Percentiles rank a stretch among this genome's conserved stretches.
These are phyloP conservation scores for Fusarium oxysporum DNA, from an alignment of 2,329 filamentous ascomycete species.

Conservation along the genomic window DNA sequence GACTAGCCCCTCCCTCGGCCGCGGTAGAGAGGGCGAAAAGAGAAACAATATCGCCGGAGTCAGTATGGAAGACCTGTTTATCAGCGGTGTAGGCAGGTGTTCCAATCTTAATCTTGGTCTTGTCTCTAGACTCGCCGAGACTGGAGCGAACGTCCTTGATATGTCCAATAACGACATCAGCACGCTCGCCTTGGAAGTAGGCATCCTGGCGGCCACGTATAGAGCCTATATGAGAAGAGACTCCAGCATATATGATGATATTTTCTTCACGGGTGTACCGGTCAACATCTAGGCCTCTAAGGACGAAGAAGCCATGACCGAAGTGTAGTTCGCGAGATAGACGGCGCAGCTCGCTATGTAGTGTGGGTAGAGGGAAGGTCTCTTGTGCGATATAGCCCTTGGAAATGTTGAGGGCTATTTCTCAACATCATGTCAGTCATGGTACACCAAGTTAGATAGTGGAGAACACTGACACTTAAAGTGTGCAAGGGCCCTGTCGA, in stretches of 20 bases:
- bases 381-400: not conserved
- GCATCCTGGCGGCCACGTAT: not conserved
- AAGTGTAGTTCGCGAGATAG: not conserved
- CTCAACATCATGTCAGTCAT: not conserved
- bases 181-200: not conserved
- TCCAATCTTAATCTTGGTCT: not conserved
- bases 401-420: not conserved
- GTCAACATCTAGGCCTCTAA: not conserved
- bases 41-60: not conserved
- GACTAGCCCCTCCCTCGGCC: not conserved
- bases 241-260: not conserved
- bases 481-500: not conserved
- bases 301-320: not conserved
- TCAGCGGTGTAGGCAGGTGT: not conserved
- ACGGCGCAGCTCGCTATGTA: not conserved
- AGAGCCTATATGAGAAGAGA: not conserved
- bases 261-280: not conserved
- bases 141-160: not conserved
- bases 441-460: accelerated
- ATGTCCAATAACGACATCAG: not conserved
- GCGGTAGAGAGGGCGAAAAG: not conserved
- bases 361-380: not conserved
- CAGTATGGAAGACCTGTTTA: not conserved
- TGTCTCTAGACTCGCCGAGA: not conserved
- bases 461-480: not conserved